A percentile compares a stretch with the other conserved stretches of the same genome.
Conservation (phyloP, 139 green algal genomes). For the Chlorella sp. region DNA sequence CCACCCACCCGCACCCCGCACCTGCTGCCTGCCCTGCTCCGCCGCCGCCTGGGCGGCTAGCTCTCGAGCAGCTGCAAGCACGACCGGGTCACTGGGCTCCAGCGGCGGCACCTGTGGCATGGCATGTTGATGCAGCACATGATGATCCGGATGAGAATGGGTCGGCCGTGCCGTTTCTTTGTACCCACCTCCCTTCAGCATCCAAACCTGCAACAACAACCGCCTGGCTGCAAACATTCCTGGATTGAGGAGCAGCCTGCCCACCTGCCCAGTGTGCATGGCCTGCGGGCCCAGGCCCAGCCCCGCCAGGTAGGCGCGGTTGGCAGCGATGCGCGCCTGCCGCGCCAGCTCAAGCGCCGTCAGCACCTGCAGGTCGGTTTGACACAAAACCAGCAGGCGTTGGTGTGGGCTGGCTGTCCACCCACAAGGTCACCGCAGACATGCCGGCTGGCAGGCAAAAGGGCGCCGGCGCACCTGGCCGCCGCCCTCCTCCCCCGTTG, state of each 20-base stretch:
- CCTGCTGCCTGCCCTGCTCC: slow-evolving; percentile 30
- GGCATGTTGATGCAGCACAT: too few relatives aligned
- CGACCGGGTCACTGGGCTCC: slow-evolving; percentile 10
- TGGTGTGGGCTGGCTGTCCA: too few relatives aligned
- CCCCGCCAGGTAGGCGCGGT: slow-evolving; percentile 53
- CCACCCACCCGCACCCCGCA: not conserved
- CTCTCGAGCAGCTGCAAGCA: slow-evolving; percentile 48
- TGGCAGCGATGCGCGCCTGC: slow-evolving; percentile 57
- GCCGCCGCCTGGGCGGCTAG: slow-evolving; percentile 24
- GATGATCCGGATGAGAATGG: too few relatives aligned
- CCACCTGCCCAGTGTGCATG: slow-evolving; percentile 22
- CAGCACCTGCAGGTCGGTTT: slow-evolving; percentile 20
- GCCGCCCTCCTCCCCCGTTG: too few relatives aligned
- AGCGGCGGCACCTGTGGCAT: slow-evolving; percentile 8
- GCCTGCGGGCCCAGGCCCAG: slow-evolving; percentile 42
- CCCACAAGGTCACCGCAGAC: too few relatives aligned
- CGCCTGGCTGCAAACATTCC: too few relatives aligned
- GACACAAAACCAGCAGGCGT: not conserved
- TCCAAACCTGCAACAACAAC: too few relatives aligned
- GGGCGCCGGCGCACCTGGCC: not conserved
- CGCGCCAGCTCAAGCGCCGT: slow-evolving; percentile 60
- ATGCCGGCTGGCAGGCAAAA: too few relatives aligned
- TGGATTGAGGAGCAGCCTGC: too few relatives aligned
- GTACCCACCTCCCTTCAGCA: too few relatives aligned
- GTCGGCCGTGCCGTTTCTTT: too few relatives aligned